Evolutionary conservation across 2,329 filamentous ascomycete genomes (phyloP), one percentile per base, ranked within the genome.

Genomic region (Atkinsonella hypoxylon): DNA sequence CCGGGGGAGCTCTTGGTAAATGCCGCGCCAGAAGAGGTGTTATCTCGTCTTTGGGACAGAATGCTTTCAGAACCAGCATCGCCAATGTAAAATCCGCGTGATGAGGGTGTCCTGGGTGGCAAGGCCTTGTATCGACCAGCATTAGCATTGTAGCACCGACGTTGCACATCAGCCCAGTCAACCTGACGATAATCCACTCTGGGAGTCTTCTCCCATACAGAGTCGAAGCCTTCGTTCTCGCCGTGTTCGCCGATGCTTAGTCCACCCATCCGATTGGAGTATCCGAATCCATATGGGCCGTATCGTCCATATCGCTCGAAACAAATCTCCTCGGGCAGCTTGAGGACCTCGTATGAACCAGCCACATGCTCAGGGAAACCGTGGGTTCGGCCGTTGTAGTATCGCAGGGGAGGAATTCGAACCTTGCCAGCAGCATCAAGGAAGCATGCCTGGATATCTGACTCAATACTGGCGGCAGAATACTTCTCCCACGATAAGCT

Each of bases 241-340:
- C 89, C 89, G 59, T 89, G 82, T 65, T 94, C 79, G 11, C 88
- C 90, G n/a, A 87, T 82, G 4, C 91, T 89, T 26, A 85, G 81
- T 1, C 91, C 91, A 12, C 91, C 91, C 56, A 77, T 81, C 52
- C 82, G 81, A 34, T 77, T 72, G 32, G 85, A 87, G 65, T 97
- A 97, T 9, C 91, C 91, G 54, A 89, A 80, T 0, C 91, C 91
- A 59, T 98, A 98, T 0, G 91, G 87, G 0, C 88, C 90, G 31
- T 93, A 79, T 55, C 89, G 79, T 3, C 91, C 91, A 63, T 87
- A 95, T 2, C 93, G 79, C 58, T 98, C 93, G 62, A 95, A 96
- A 69, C 93, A 98, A 45, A 96, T 79, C 60, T 95, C 85, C 57
- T 94, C 81, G 17, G 85, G 80, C 36, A 97, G 71, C 0, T 82